A percentile compares a stretch with the other conserved stretches of the same genome.
phyloP scores from a whole-genome alignment of 768 basidiomycete genomes.

The Agaricus sinodeliciosus region DNA sequence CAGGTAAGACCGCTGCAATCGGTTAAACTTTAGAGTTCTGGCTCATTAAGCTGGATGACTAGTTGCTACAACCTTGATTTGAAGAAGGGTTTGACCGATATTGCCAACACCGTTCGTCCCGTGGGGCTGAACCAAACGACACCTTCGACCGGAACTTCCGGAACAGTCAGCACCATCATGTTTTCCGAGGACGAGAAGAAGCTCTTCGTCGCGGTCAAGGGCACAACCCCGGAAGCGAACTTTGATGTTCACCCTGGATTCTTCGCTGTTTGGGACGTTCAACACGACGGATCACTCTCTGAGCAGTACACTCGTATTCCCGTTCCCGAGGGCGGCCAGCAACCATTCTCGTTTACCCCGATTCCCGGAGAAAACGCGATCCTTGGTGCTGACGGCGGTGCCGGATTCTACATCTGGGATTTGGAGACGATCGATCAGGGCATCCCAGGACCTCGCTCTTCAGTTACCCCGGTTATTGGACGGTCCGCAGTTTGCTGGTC shows the following conservation, averaged over 20 bases:
- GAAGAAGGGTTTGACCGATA: constrained; percentile 30
- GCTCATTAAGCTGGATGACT: background rate
- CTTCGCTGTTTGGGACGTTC: constrained; percentile 45
- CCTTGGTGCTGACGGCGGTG: constrained; percentile 32
- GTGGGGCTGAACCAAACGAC: constrained; percentile 45
- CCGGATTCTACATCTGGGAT: constrained; percentile 35
- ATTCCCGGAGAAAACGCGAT: constrained; percentile 27
- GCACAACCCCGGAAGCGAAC: constrained; percentile 25
- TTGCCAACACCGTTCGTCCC: constrained; percentile 35
- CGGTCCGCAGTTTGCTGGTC: constrained; percentile 40
- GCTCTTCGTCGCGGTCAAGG: constrained; percentile 46
- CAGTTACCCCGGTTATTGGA: constrained; percentile 26
- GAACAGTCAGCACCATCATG: constrained; percentile 36
- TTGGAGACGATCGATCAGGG: constrained; percentile 17
- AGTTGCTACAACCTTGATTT: constrained; percentile 39
- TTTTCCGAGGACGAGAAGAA: constrained; percentile 39
- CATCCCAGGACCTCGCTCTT: constrained; percentile 24
- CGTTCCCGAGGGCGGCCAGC: constrained; percentile 29
- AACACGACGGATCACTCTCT: constrained; percentile 35
- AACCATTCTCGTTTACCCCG: constrained; percentile 44
- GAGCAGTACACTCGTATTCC: constrained; percentile 27
- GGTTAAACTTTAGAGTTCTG: background rate
- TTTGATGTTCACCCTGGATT: constrained; percentile 30
- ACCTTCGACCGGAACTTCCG: constrained; percentile 41
- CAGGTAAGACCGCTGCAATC: constrained; percentile 17